These are phyloP conservation scores for Pyropia yezoensis DNA, from an alignment of 23 red algal species.

Conservation along the genomic window DNA sequence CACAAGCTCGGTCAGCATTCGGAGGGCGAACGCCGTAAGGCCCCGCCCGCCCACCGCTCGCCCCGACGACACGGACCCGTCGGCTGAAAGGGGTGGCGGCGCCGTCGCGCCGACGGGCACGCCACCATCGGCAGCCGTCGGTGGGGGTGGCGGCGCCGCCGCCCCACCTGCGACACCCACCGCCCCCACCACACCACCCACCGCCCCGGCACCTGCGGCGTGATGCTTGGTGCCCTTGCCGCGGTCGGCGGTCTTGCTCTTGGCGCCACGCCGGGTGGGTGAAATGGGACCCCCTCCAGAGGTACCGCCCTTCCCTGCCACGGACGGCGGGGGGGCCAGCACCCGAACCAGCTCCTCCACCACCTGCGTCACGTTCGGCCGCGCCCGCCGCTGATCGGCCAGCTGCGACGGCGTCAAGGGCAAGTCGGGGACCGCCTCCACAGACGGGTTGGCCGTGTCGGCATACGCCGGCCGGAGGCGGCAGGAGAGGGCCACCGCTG, in stretches of 20 bases:
- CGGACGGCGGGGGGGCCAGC: not conserved
- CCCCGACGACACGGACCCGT: not conserved
- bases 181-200: no score
- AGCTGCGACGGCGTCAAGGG: not conserved
- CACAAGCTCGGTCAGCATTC: slow-evolving; percentile 33
- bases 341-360: slow-evolving; percentile 14
- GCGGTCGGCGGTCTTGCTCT: not conserved
- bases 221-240: slow-evolving; percentile 3
- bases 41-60: not conserved
- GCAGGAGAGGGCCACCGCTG: slow-evolving; percentile 12
- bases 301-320: not conserved
- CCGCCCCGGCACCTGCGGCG: no score
- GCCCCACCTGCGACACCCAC: no score
- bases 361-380: slow-evolving; percentile 26
- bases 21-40: slow-evolving; percentile 20
- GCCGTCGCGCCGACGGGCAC: no score
- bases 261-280: not conserved
- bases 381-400: slow-evolving; percentile 4
- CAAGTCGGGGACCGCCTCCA: slow-evolving; percentile 12
- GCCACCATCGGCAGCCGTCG: no score
- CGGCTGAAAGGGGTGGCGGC: not conserved
- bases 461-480: not conserved
- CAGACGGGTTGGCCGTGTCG: not conserved
- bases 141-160: no score
- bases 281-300: not conserved